These are phyloP conservation scores for Arthrobotrys iridis DNA, from an alignment of 2,329 filamentous ascomycete species.

Conservation along the genomic window DNA sequence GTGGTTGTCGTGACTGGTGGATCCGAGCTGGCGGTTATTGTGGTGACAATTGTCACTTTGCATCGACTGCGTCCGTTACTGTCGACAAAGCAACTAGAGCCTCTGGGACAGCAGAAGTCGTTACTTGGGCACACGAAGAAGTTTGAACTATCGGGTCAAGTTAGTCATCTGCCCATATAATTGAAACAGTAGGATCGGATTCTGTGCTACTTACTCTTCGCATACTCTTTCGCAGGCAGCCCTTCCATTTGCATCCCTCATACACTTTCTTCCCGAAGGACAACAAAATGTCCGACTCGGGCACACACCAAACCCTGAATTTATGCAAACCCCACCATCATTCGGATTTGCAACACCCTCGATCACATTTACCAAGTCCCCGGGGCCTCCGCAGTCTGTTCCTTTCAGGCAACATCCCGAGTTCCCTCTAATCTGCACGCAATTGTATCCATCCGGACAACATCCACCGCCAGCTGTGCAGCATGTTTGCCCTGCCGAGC, in stretches of 20 bases:
- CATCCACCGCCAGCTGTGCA: constrained; percentile 38
- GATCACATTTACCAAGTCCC: constrained; percentile 35
- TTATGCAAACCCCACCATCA: constrained; percentile 28
- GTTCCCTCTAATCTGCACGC: constrained; percentile 29
- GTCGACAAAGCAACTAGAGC: constrained; percentile 45
- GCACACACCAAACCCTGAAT: constrained; percentile 46
- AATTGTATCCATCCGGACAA: constrained; percentile 46
- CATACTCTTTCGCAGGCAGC: constrained; percentile 42
- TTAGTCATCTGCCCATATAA: neutral
- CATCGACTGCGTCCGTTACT: constrained; percentile 33
- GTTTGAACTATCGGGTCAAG: constrained; percentile 18
- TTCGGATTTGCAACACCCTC: constrained; percentile 47
- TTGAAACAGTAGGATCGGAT: neutral
- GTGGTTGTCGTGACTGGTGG: constrained; percentile 9
- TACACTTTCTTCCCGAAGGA: constrained; percentile 43
- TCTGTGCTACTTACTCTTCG: constrained; percentile 27
- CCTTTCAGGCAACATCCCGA: constrained; percentile 43
- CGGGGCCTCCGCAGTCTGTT: constrained; percentile 14
- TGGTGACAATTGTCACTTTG: constrained; percentile 45
- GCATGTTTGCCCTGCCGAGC: constrained; percentile 34
- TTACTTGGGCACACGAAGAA: constrained; percentile 53
- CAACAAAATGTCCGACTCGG: constrained; percentile 51
- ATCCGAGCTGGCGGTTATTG: constrained; percentile 34
- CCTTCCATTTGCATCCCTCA: constrained; percentile 37
- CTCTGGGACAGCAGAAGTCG: constrained; percentile 50